A percentile compares a stretch with the other conserved stretches of the same genome.
Conservation (phyloP, 495 filamentous ascomycete species). For the Evansstolkia leycettana region DNA sequence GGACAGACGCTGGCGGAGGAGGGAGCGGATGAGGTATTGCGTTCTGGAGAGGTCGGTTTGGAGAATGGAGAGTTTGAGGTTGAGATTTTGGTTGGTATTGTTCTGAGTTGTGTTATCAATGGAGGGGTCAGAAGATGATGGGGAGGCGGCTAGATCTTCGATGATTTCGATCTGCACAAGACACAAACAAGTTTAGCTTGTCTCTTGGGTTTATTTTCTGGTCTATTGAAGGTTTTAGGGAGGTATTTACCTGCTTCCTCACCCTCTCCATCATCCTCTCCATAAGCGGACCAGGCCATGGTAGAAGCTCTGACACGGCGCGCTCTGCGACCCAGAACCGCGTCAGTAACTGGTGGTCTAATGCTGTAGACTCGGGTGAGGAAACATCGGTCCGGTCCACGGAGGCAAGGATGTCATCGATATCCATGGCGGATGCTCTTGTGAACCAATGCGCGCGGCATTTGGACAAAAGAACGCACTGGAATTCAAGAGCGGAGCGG, state of each 20-base stretch:
- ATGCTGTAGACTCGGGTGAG: conserved; percentile 43
- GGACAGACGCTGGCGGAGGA: conserved; percentile 70
- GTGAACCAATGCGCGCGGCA: background rate
- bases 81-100: conserved; percentile 72
- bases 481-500: conserved; percentile 8
- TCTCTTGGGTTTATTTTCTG: too few relatives aligned
- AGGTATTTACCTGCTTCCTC: conserved; percentile 43
- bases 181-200: too few relatives aligned
- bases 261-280: conserved; percentile 72
- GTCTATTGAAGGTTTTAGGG: too few relatives aligned
- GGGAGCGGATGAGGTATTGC: conserved; percentile 80
- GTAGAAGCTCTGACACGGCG: conserved; percentile 71
- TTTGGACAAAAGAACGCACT: conserved; percentile 6
- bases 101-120: conserved; percentile 30
- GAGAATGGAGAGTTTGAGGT: conserved; percentile 85
- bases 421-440: conserved; percentile 49
- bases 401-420: conserved; percentile 77
- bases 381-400: conserved; percentile 50
- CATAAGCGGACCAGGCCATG: conserved; percentile 51
- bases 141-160: conserved; percentile 56
- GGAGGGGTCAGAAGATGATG: conserved; percentile 29
- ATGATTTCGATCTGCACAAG: conserved; percentile 49
- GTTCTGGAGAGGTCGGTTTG: conserved; percentile 93
- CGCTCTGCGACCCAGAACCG: conserved; percentile 88
- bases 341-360: conserved; percentile 80